Evolutionary conservation across 805 yeast genomes (phyloP).

Genomic region (Scheffersomyces stipitis): DNA sequence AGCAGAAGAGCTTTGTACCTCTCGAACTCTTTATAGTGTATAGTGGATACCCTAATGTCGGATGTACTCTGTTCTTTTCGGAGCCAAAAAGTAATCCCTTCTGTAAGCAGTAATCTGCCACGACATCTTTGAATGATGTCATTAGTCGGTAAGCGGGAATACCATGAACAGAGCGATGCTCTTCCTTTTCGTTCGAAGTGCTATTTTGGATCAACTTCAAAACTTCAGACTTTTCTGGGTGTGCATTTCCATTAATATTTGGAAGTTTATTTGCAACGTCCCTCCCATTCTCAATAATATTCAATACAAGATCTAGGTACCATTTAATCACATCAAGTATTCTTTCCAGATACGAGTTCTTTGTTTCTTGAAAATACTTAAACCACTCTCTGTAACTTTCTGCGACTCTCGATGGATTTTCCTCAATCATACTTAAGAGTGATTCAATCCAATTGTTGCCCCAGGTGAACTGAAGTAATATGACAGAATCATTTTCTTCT

Average conservation of each 20-base stretch:
- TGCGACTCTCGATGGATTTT: no score
- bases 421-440: no score
- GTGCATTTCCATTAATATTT: slow-evolving; percentile 6
- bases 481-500: neutral
- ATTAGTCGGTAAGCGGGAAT: slow-evolving; percentile 44
- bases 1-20: slow-evolving; percentile 42
- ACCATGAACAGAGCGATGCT: slow-evolving; percentile 23
- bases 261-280: slow-evolving; percentile 13
- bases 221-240: slow-evolving; percentile 2
- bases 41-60: slow-evolving; percentile 42
- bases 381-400: no score
- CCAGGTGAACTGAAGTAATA: neutral
- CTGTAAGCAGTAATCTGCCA: slow-evolving; percentile 57
- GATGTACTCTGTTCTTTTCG: slow-evolving; percentile 26
- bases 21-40: slow-evolving; percentile 37
- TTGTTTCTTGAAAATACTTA: no score
- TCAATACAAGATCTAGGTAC: slow-evolving; percentile 20
- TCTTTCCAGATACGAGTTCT: no score
- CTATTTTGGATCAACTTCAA: neutral
- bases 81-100: slow-evolving; percentile 46
- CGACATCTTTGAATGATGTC: slow-evolving; percentile 62
- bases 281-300: slow-evolving; percentile 5
- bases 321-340: slow-evolving; percentile 11
- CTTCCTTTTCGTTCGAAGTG: neutral
- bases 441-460: neutral